Conservation (phyloP, 1,284 basidiomycete species). For the Schizopora paradoxa region DNA sequence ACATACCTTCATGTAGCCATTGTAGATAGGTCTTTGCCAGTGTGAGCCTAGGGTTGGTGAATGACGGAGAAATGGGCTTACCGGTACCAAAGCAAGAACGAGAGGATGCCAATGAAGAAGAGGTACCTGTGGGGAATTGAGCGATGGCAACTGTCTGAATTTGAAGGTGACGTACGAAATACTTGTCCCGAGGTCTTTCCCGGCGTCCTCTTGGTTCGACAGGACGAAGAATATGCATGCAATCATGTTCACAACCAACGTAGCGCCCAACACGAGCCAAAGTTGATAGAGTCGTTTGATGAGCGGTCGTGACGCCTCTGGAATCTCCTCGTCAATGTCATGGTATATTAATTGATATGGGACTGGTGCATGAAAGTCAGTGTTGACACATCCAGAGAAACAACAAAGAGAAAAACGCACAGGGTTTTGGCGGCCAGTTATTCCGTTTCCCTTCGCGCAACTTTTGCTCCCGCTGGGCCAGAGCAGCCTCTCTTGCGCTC, state of each 20-base stretch:
- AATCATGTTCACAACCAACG: constrained; percentile 86
- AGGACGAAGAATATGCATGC: constrained; percentile 86
- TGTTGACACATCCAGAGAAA: constrained; percentile 8
- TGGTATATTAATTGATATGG: constrained; percentile 94
- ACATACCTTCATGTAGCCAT: constrained; percentile 90
- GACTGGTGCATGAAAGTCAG: constrained; percentile 43
- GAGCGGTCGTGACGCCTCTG: constrained; percentile 72
- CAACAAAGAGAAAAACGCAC: constrained; percentile 38
- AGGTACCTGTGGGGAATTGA: constrained; percentile 59
- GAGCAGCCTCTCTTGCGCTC: constrained; percentile 47
- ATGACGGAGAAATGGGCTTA: constrained; percentile 28
- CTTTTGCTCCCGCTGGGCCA: constrained; percentile 74
- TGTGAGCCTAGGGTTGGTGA: background rate
- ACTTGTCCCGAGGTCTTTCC: constrained; percentile 74
- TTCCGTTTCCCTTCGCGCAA: constrained; percentile 72
- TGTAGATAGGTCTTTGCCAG: constrained; percentile 79
- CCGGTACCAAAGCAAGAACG: constrained; percentile 93
- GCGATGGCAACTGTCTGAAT: constrained; percentile 24
- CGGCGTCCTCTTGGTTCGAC: constrained; percentile 71
- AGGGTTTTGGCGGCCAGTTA: constrained; percentile 89
- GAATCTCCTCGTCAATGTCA: constrained; percentile 86
- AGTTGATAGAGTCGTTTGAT: constrained; percentile 83
- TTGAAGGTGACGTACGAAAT: constrained; percentile 54
- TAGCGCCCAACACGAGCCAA: constrained; percentile 78
- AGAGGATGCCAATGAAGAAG: constrained; percentile 72